Conservation (phyloP, 2,329 filamentous ascomycete species). For the Calonectria pseudoturangicola region DNA sequence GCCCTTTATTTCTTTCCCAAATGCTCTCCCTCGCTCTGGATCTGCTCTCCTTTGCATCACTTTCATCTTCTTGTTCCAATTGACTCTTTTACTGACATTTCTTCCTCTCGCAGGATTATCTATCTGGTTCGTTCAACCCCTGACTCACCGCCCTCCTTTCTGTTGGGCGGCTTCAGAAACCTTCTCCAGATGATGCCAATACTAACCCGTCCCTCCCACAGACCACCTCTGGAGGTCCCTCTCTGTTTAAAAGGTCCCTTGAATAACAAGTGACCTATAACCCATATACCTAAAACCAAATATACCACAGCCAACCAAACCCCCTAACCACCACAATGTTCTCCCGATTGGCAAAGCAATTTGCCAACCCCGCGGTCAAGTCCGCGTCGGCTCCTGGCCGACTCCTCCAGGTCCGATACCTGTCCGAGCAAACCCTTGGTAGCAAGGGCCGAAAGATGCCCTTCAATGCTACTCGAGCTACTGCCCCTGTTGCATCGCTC, state of each 20-base stretch:
- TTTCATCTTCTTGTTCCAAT: slow-evolving; percentile 42
- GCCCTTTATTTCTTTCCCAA: slow-evolving; percentile 10
- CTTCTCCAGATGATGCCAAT: slow-evolving; percentile 12
- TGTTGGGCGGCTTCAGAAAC: slow-evolving; percentile 41
- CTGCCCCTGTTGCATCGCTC: slow-evolving; percentile 74
- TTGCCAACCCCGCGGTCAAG: slow-evolving; percentile 72
- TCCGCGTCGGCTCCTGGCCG: slow-evolving; percentile 63
- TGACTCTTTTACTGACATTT: slow-evolving; percentile 64
- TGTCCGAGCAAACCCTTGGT: slow-evolving; percentile 67
- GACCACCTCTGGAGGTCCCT: slow-evolving; percentile 67
- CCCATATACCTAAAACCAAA: slow-evolving; percentile 12
- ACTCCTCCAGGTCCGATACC: slow-evolving; percentile 62
- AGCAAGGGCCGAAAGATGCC: slow-evolving; percentile 83
- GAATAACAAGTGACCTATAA: slow-evolving; percentile 42
- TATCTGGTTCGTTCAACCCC: slow-evolving; percentile 77
- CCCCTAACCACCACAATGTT: slow-evolving; percentile 69
- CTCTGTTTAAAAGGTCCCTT: slow-evolving; percentile 53
- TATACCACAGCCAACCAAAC: slow-evolving; percentile 20
- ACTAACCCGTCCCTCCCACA: slow-evolving; percentile 50
- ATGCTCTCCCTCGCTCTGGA: slow-evolving; percentile 20
- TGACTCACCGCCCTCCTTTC: slow-evolving; percentile 65
- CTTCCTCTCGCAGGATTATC: slow-evolving; percentile 77
- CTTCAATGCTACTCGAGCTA: slow-evolving; percentile 73
- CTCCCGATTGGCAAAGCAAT: slow-evolving; percentile 71
- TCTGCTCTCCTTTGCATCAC: slow-evolving; percentile 24